Percentiles rank a stretch among this genome's conserved stretches.
Conservation (phyloP, 768 basidiomycete species). For the Pleurotus giganteus region DNA sequence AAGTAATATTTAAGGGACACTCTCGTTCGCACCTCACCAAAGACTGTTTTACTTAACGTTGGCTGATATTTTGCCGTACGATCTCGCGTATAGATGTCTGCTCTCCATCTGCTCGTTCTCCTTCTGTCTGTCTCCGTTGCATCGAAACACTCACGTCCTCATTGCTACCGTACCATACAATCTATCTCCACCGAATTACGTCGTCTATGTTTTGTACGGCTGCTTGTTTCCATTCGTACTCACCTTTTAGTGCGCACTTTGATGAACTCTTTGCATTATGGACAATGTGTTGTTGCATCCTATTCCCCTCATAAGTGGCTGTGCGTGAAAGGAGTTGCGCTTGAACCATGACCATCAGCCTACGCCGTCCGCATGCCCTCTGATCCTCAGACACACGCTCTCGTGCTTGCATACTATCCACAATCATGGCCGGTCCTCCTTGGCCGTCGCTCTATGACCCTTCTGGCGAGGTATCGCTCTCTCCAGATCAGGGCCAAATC, state of each 20-base stretch:
- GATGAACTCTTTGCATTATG: conserved; percentile 7
- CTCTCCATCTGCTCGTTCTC: conserved; percentile 1
- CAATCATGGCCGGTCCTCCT: conserved; percentile 15
- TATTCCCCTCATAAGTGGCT: too few relatives aligned
- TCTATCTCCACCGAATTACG: conserved; percentile 1
- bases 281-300: not conserved
- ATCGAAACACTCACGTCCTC: not conserved
- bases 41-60: not conserved
- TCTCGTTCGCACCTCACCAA: not conserved
- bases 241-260: not conserved
- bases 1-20: conserved; percentile 30
- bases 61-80: conserved; percentile 1
- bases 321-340: not conserved
- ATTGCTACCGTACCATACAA: not conserved
- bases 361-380: not conserved
- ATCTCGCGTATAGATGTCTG: conserved; percentile 4
- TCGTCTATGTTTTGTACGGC: not conserved
- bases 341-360: not conserved
- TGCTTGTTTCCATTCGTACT: not conserved
- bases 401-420: not conserved
- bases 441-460: conserved; percentile 56
- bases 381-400: too few relatives aligned
- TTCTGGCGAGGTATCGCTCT: conserved; percentile 45
- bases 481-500: conserved; percentile 34
- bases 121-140: not conserved